Percentiles rank a stretch among this genome's conserved stretches.
phyloP scores from a whole-genome alignment of 768 basidiomycete genomes.

The Baorangia bicolor region DNA sequence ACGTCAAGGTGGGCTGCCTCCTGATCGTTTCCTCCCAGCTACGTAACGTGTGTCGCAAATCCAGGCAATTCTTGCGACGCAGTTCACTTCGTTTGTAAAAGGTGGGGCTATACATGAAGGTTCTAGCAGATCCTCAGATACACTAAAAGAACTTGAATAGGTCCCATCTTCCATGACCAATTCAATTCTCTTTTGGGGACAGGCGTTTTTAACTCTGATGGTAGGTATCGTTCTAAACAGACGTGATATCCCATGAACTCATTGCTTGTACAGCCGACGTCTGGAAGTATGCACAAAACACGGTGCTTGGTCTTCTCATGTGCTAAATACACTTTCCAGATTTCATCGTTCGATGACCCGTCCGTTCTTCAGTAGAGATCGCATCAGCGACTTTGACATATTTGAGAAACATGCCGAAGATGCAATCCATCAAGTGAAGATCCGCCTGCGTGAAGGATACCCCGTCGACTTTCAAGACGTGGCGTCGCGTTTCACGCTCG shows the following conservation, averaged over 20 bases:
- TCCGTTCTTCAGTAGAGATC: conserved; percentile 41
- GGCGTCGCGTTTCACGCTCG: conserved; percentile 49
- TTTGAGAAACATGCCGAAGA: conserved; percentile 38
- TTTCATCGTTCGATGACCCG: conserved; percentile 44
- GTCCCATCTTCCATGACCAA: conserved; percentile 24
- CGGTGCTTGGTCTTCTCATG: background rate
- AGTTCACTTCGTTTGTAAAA: conserved; percentile 38
- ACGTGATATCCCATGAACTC: background rate
- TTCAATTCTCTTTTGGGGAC: conserved; percentile 33
- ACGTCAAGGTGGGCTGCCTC: conserved; percentile 34
- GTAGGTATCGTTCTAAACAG: conserved; percentile 7
- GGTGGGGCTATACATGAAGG: conserved; percentile 17
- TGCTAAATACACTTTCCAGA: conserved; percentile 18
- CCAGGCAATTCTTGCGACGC: conserved; percentile 38
- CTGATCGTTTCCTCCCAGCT: background rate
- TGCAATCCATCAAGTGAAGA: conserved; percentile 34
- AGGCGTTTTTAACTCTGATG: conserved; percentile 45
- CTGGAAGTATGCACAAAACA: conserved; percentile 36
- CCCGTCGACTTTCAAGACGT: conserved; percentile 47
- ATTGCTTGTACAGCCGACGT: conserved; percentile 25
- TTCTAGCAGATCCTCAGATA: background rate
- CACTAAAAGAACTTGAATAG: conserved; percentile 8
- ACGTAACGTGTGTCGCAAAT: background rate
- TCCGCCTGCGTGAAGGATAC: conserved; percentile 34
- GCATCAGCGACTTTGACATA: conserved; percentile 41